Evolutionary conservation across 768 basidiomycete genomes (phyloP).

Genomic region (Trametes meyenii): DNA sequence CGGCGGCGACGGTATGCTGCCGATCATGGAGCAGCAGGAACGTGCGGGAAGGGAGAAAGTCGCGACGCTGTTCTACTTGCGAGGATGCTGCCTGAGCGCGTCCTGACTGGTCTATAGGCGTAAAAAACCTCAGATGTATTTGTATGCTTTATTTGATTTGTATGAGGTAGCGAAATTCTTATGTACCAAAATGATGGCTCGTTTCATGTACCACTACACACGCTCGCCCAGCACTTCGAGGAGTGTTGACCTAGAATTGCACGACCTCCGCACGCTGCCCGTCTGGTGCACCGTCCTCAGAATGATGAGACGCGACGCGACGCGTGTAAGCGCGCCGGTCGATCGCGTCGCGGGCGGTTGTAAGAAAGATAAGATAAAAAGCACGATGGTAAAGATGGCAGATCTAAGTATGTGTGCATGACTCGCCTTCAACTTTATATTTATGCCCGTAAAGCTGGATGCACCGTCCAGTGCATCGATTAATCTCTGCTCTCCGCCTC

Average conservation of each 20-base stretch:
- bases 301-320: slow-evolving; percentile 1
- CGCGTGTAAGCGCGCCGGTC: neutral
- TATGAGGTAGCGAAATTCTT: neutral
- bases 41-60: slow-evolving; percentile 48
- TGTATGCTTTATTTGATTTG: neutral
- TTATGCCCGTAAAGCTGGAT: slow-evolving; percentile 16
- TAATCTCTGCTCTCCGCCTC: slow-evolving; percentile 13
- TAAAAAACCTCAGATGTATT: neutral
- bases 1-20: slow-evolving; percentile 11
- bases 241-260: neutral
- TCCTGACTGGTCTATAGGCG: neutral
- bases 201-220: too few relatives aligned
- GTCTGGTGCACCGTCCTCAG: neutral
- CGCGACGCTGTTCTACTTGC: slow-evolving; percentile 54
- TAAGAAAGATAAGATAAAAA: slow-evolving; percentile 14
- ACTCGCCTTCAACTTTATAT: slow-evolving; percentile 20
- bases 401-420: slow-evolving; percentile 1
- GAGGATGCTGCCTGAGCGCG: slow-evolving; percentile 25
- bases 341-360: neutral
- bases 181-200: too few relatives aligned
- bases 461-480: slow-evolving; percentile 24
- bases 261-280: too few relatives aligned
- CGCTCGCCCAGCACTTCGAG: too few relatives aligned
- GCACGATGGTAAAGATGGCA: neutral
- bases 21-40: slow-evolving; percentile 24